Conservation (phyloP, 441 rosid genomes). For the Erodium texanum region DNA sequence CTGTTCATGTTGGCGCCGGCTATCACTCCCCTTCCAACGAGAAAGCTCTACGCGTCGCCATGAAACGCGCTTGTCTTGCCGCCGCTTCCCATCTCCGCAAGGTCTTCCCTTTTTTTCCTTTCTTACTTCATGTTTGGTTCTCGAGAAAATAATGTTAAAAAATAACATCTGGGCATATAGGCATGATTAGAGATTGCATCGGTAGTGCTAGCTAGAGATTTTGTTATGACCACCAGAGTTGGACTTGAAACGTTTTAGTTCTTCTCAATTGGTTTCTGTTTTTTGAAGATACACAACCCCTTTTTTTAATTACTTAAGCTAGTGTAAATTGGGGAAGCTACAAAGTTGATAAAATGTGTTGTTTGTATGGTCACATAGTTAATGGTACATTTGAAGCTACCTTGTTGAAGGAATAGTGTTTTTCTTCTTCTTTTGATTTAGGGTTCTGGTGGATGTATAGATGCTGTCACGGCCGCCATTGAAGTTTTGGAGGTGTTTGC, state of each 20-base stretch:
- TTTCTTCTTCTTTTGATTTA: conserved; percentile 24
- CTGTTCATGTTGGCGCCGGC: conserved; percentile 93
- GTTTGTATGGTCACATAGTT: not conserved
- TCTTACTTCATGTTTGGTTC: not conserved
- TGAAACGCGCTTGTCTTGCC: conserved; percentile 83
- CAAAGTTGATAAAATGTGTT: not conserved
- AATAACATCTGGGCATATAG: not conserved
- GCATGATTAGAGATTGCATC: not conserved
- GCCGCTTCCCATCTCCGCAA: conserved; percentile 71
- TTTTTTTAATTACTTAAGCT: not conserved
- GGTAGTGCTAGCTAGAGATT: too few species aligned
- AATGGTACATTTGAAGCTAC: not conserved
- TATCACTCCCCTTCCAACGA: conserved; percentile 64
- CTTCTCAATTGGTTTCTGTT: not conserved
- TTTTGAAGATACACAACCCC: not conserved
- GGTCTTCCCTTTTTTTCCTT: conserved; percentile 32
- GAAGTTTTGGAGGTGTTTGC: conserved; percentile 65
- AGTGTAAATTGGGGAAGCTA: not conserved
- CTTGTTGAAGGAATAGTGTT: not conserved
- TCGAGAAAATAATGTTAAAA: not conserved
- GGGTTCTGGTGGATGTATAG: conserved; percentile 60
- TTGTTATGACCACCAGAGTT: too few species aligned
- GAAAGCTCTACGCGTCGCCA: conserved; percentile 66
- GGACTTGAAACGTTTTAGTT: too few species aligned
- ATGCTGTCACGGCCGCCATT: conserved; percentile 82